Evolutionary conservation across 78 protist species (phyloP).

Genomic region (Pigoraptor vietnamica): DNA sequence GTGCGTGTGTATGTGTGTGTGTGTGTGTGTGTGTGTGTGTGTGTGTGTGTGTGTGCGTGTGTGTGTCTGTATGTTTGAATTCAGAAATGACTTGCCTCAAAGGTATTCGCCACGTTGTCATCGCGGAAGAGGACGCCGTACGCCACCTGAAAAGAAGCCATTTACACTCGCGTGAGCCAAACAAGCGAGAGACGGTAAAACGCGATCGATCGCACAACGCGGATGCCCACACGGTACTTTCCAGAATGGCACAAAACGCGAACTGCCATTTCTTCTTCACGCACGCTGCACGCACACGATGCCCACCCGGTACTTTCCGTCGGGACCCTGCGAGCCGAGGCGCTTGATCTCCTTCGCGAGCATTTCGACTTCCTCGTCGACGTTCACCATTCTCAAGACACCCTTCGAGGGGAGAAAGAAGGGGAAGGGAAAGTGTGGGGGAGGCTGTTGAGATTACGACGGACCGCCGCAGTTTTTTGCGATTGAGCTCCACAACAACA

Average conservation of each 20-base stretch:
- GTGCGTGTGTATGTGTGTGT: no score
- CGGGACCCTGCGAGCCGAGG: neutral
- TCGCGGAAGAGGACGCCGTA: conserved; percentile 14
- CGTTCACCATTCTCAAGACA: neutral
- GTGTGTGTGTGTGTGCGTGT: no score
- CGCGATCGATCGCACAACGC: neutral
- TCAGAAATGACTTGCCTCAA: conserved; percentile 12
- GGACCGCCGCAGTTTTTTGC: no score
- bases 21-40: no score
- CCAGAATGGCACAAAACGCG: no score
- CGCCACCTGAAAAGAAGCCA: neutral
- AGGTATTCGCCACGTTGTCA: conserved; percentile 15
- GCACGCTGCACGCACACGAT: neutral
- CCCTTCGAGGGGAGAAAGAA: no score
- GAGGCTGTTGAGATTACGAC: no score
- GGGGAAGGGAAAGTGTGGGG: no score
- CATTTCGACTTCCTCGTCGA: neutral
- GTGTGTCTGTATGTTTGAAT: no score
- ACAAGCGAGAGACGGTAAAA: neutral
- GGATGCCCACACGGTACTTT: no score
- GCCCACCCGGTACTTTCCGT: neutral
- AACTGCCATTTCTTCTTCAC: no score
- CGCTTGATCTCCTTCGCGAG: neutral
- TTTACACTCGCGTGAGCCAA: neutral
- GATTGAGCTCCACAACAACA: no score